Evolutionary conservation across 2,329 filamentous ascomycete species (phyloP).

Genomic region (Epichloe scottii): DNA sequence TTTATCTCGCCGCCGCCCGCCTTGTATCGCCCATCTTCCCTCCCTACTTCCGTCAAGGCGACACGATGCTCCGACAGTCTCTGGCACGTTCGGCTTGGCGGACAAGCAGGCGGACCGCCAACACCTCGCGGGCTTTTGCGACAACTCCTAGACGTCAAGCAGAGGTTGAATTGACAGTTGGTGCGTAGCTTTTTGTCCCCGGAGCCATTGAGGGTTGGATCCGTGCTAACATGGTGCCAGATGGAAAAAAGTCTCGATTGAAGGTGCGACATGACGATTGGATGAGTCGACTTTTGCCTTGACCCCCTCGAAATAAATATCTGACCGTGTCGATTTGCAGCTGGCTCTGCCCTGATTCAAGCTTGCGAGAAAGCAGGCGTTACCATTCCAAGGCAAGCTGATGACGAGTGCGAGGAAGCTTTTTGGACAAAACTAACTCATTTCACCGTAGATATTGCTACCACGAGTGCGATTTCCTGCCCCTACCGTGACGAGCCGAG

Average conservation of each 20-base stretch:
- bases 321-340: constrained; percentile 39
- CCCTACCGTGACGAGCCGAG: constrained; percentile 13
- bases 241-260: constrained; percentile 98
- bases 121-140: constrained; percentile 66
- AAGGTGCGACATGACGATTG: constrained; percentile 51
- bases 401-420: neutral
- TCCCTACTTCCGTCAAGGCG: constrained; percentile 40
- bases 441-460: constrained; percentile 72
- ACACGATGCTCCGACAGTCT: constrained; percentile 57
- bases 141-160: constrained; percentile 66
- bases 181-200: constrained; percentile 32
- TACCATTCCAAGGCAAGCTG: constrained; percentile 64
- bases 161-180: constrained; percentile 94
- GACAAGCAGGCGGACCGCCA: constrained; percentile 45
- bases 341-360: constrained; percentile 93
- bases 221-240: constrained; percentile 34
- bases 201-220: constrained; percentile 18
- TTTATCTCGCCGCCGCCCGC: constrained; percentile 22
- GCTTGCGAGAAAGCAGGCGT: constrained; percentile 96
- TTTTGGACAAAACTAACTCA: neutral
- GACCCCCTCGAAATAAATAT: constrained; percentile 5
- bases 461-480: constrained; percentile 61
- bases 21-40: constrained; percentile 22
- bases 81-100: constrained; percentile 57
- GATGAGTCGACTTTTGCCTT: neutral